Evolutionary conservation across 768 basidiomycete genomes (phyloP).

Genomic region (Dendrothele bispora): DNA sequence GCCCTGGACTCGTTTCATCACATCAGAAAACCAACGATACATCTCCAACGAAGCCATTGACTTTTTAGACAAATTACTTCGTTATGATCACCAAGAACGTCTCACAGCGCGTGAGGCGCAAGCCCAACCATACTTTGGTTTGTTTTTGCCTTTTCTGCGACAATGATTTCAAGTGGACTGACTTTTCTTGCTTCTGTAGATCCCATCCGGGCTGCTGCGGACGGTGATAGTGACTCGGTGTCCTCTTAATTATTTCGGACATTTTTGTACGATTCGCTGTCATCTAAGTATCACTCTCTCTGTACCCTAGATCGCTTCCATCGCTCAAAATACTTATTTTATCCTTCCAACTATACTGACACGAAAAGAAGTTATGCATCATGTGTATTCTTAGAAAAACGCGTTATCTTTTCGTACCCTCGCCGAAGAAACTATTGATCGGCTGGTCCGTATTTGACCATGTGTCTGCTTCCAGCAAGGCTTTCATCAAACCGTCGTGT

Average conservation of each 20-base stretch:
- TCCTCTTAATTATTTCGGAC: conserved; percentile 40
- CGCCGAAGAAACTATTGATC: too few relatives aligned
- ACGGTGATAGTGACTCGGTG: conserved; percentile 67
- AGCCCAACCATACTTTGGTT: conserved; percentile 90
- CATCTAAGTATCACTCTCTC: conserved; percentile 21
- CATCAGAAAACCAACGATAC: conserved; percentile 92
- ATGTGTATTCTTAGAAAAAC: too few relatives aligned
- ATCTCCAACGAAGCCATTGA: conserved; percentile 97
- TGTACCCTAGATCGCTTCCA: too few relatives aligned
- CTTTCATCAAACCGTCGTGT: too few relatives aligned
- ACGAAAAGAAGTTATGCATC: too few relatives aligned
- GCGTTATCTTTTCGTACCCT: too few relatives aligned
- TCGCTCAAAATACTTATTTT: too few relatives aligned
- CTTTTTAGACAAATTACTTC: conserved; percentile 90
- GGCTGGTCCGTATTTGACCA: too few relatives aligned
- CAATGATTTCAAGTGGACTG: conserved; percentile 12
- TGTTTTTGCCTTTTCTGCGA: conserved; percentile 16
- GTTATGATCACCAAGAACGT: conserved; percentile 97
- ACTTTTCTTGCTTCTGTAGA: conserved; percentile 41
- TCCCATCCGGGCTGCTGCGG: conserved; percentile 59
- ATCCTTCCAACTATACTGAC: too few relatives aligned
- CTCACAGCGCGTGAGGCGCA: conserved; percentile 94
- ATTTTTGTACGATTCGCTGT: conserved; percentile 13
- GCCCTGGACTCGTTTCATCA: conserved; percentile 94
- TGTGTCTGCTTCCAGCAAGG: too few relatives aligned